Evolutionary conservation across 2,329 filamentous ascomycete species (phyloP).

Genomic region (Epicoccum nigrum): DNA sequence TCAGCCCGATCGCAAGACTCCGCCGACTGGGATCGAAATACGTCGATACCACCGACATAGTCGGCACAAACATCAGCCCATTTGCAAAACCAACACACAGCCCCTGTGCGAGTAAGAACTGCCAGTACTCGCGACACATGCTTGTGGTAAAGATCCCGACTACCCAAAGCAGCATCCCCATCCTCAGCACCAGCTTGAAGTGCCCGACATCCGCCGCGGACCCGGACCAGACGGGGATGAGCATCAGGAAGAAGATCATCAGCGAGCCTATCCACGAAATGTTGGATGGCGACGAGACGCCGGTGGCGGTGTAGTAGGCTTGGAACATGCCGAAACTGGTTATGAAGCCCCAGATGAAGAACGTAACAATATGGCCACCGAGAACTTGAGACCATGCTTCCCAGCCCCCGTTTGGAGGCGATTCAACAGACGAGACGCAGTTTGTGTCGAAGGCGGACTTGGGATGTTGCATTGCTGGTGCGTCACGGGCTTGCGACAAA

Average conservation of each 20-base stretch:
- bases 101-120: constrained; percentile 45
- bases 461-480: too few species aligned
- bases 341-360: constrained; percentile 49
- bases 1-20: constrained; percentile 64
- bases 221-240: constrained; percentile 53
- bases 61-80: constrained; percentile 40
- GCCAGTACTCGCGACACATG: constrained; percentile 56
- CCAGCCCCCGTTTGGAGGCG: constrained; percentile 50
- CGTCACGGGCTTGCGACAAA: too few species aligned
- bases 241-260: constrained; percentile 56
- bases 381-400: constrained; percentile 42
- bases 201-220: constrained; percentile 58
- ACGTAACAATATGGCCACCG: constrained; percentile 36
- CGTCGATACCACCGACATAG: constrained; percentile 48
- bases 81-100: constrained; percentile 41
- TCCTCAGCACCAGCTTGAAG: constrained; percentile 52
- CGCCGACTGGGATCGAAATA: constrained; percentile 63
- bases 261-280: constrained; percentile 61
- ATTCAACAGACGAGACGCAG: too few species aligned
- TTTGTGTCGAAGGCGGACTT: too few species aligned
- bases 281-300: constrained; percentile 51
- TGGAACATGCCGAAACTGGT: constrained; percentile 56
- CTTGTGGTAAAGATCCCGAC: constrained; percentile 59
- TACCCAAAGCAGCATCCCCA: constrained; percentile 51
- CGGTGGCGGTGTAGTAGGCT: constrained; percentile 52